phyloP scores from a whole-genome alignment of 352 stramenopile genomes.

The Globisporangium sylvaticum region DNA sequence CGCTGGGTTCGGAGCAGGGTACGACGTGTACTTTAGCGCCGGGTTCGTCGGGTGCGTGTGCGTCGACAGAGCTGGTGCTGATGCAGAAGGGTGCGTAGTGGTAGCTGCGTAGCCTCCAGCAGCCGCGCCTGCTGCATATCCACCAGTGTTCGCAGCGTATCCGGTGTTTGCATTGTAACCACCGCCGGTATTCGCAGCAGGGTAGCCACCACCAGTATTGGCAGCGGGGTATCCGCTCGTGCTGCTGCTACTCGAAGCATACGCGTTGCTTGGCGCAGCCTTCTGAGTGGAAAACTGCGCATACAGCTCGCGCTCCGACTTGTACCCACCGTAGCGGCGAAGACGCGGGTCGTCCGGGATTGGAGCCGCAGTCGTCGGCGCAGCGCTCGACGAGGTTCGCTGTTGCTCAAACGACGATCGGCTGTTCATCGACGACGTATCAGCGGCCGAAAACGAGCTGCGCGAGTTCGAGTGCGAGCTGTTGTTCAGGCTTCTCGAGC shows the following conservation, averaged over 20 bases:
- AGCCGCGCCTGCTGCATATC: conserved; percentile 18
- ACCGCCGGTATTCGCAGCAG: neutral
- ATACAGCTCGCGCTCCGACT: conserved; percentile 78
- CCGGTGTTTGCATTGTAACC: conserved; percentile 7
- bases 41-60: conserved; percentile 49
- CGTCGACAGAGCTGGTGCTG: conserved; percentile 28
- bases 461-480: conserved; percentile 8
- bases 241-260: conserved; percentile 7
- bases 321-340: conserved; percentile 70
- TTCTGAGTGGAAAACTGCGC: conserved; percentile 66
- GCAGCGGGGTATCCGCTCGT: neutral
- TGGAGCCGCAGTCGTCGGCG: conserved; percentile 25
- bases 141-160: conserved; percentile 6
- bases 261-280: conserved; percentile 10
- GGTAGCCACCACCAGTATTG: conserved; percentile 3
- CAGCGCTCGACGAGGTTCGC: conserved; percentile 12
- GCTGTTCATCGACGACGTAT: conserved; percentile 5
- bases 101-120: conserved; percentile 10
- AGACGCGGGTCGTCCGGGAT: conserved; percentile 65
- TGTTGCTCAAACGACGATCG: conserved; percentile 24
- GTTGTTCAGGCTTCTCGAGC: conserved; percentile 8
- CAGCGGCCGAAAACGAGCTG: conserved; percentile 17
- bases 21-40: conserved; percentile 54
- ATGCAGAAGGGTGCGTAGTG: conserved; percentile 6
- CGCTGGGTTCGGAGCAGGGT: conserved; percentile 43